Evolutionary conservation across 2,329 filamentous ascomycete species (phyloP).

Genomic region (Botryosphaeria agaves): DNA sequence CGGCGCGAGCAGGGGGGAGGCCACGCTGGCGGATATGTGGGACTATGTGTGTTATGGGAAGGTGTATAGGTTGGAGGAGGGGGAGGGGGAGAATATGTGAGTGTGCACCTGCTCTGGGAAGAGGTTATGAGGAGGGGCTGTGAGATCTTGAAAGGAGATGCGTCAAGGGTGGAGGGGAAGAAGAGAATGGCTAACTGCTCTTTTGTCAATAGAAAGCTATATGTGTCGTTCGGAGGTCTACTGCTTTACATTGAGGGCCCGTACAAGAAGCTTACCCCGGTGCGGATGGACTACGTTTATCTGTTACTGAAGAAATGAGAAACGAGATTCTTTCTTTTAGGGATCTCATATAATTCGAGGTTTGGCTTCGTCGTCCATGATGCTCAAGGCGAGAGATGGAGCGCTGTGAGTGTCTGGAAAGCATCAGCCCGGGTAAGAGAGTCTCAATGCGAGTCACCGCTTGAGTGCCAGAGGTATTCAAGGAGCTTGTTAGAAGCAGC

Average conservation of each 20-base stretch:
- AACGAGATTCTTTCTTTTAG: neutral
- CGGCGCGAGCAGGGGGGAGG: slow-evolving; percentile 47
- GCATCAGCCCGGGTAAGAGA: too few species aligned
- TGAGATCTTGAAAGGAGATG: slow-evolving; percentile 1
- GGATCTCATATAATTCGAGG: too few species aligned
- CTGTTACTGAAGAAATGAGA: slow-evolving; percentile 75
- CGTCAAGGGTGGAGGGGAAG: too few species aligned
- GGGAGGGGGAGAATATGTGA: slow-evolving; percentile 72
- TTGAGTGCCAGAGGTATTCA: too few species aligned
- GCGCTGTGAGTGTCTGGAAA: too few species aligned
- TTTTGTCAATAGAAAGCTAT: slow-evolving; percentile 56
- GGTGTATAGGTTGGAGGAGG: slow-evolving; percentile 77
- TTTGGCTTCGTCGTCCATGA: too few species aligned
- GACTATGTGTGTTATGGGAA: slow-evolving; percentile 83
- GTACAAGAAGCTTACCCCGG: slow-evolving; percentile 82
- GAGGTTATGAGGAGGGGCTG: neutral
- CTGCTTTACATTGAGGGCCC: slow-evolving; percentile 84
- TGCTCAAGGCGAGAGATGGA: too few species aligned
- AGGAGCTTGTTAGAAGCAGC: too few species aligned
- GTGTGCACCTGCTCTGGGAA: slow-evolving; percentile 11
- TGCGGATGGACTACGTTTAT: slow-evolving; percentile 89
- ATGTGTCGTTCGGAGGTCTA: slow-evolving; percentile 83
- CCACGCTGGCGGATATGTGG: slow-evolving; percentile 56
- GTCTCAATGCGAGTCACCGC: too few species aligned
- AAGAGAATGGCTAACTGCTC: slow-evolving; percentile 10